phyloP scores from a whole-genome alignment of 345 rosid species.

The Angophora floribunda region DNA sequence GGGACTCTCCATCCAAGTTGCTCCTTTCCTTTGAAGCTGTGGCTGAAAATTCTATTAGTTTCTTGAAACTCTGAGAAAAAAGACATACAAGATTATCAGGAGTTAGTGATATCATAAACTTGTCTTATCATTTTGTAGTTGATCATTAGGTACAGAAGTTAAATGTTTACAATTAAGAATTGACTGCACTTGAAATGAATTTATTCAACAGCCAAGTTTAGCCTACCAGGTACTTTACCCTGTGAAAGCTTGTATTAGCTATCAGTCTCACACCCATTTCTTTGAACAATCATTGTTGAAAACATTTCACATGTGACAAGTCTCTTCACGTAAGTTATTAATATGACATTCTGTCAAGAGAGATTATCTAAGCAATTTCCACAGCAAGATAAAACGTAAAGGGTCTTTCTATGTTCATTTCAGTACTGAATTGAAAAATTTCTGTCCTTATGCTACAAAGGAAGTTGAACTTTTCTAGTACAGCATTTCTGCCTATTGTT shows the following conservation, averaged over 20 bases:
- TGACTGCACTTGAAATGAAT: background rate
- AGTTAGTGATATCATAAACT: background rate
- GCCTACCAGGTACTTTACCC: background rate
- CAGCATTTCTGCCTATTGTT: background rate
- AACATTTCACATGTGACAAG: background rate
- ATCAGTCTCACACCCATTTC: background rate
- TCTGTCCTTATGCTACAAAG: background rate
- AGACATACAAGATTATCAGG: background rate
- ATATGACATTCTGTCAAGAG: background rate
- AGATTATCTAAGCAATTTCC: background rate
- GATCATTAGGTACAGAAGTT: background rate
- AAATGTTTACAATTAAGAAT: background rate
- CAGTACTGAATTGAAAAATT: background rate
- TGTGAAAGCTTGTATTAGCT: background rate
- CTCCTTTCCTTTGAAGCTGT: background rate
- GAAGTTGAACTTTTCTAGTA: background rate
- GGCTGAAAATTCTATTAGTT: background rate
- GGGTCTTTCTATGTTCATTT: background rate
- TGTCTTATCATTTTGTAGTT: background rate
- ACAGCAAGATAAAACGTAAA: background rate
- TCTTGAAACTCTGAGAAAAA: background rate
- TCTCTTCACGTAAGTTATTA: background rate
- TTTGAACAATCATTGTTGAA: background rate
- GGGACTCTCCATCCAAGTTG: background rate
- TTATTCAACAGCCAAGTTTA: background rate